phyloP scores from a whole-genome alignment of 352 stramenopile genomes.

The Globisporangium rhizosaccharum region DNA sequence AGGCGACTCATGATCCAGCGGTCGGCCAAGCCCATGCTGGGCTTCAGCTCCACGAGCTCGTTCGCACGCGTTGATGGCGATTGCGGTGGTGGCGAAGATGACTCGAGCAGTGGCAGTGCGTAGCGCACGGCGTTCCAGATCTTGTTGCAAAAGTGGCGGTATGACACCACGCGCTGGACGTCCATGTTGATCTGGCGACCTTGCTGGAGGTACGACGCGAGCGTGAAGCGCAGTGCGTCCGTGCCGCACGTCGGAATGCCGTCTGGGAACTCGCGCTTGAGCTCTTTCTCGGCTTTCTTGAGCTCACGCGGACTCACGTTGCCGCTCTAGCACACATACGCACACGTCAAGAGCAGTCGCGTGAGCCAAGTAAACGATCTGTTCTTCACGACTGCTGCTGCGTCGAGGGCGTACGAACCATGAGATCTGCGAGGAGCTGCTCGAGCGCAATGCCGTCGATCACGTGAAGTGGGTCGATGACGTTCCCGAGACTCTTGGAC shows the following conservation, averaged over 20 bases:
- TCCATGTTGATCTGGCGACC: constrained; percentile 88
- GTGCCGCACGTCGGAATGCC: constrained; percentile 98
- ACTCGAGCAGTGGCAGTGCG: constrained; percentile 54
- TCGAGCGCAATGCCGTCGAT: constrained; percentile 96
- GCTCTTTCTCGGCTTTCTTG: constrained; percentile 93
- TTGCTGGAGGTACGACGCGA: constrained; percentile 93
- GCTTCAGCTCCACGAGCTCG: constrained; percentile 24
- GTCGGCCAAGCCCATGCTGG: constrained; percentile 57
- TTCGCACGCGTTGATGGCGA: neutral
- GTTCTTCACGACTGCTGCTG: neutral
- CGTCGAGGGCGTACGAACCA: constrained; percentile 26
- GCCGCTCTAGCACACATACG: constrained; percentile 29
- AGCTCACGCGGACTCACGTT: constrained; percentile 89
- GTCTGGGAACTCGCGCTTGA: constrained; percentile 95
- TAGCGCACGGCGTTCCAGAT: constrained; percentile 85
- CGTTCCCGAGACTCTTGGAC: constrained; percentile 99
- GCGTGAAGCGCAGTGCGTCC: constrained; percentile 96
- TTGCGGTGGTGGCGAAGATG: constrained; percentile 1
- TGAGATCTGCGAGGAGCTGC: constrained; percentile 89
- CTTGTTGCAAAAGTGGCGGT: constrained; percentile 88
- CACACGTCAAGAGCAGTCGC: neutral
- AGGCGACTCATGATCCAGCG: constrained; percentile 84
- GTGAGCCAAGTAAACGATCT: no score
- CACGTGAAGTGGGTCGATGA: constrained; percentile 98
- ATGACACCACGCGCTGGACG: constrained; percentile 75